phyloP scores from a whole-genome alignment of 179 eudicot genomes.

The Beta lomatogona region DNA sequence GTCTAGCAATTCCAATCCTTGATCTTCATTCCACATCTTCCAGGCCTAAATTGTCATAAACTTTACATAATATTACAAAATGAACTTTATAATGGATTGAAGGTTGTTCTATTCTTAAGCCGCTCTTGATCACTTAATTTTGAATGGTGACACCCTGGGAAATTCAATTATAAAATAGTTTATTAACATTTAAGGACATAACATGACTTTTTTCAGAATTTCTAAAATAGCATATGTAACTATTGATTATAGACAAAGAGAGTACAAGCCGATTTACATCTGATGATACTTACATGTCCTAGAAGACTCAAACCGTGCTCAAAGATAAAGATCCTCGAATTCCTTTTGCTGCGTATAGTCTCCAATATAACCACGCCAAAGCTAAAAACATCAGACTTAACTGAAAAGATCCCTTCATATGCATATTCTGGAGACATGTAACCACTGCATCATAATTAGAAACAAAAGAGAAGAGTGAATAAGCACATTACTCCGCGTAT shows the following conservation, averaged over 20 bases:
- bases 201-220: no score
- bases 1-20: slow-evolving; percentile 29
- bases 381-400: slow-evolving; percentile 38
- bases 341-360: slow-evolving; percentile 34
- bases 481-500: not conserved
- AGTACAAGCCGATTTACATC: no score
- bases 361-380: slow-evolving; percentile 37
- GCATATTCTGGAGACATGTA: slow-evolving; percentile 40
- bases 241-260: no score
- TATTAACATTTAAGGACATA: no score
- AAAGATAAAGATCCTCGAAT: slow-evolving; percentile 24
- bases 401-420: slow-evolving; percentile 32
- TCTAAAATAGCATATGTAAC: no score
- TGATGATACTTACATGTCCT: slow-evolving; percentile 13
- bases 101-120: no score
- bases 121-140: no score
- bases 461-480: no score
- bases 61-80: not conserved
- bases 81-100: no score
- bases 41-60: slow-evolving; percentile 27
- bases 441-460: slow-evolving; percentile 16
- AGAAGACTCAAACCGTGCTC: slow-evolving; percentile 31
- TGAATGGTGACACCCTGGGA: no score
- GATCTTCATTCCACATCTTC: slow-evolving; percentile 37
- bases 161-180: no score